Conservation (phyloP, 768 basidiomycete genomes). For the Asterophora lycoperdoides region DNA sequence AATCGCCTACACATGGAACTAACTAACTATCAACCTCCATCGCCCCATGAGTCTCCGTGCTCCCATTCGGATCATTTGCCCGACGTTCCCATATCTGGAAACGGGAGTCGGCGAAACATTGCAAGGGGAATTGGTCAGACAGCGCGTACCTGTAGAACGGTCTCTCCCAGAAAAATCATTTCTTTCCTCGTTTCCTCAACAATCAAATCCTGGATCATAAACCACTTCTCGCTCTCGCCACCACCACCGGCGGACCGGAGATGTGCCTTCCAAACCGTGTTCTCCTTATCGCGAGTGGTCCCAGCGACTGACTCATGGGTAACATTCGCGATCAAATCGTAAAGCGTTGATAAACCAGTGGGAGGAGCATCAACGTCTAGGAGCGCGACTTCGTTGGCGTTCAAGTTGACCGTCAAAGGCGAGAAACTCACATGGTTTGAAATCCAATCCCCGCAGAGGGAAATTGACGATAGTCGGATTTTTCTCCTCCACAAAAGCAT, state of each 20-base stretch:
- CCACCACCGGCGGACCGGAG: slow-evolving; percentile 71
- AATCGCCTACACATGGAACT: slow-evolving; percentile 13
- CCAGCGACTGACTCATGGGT: slow-evolving; percentile 93
- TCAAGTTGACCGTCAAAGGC: slow-evolving; percentile 16
- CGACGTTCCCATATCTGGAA: slow-evolving; percentile 64
- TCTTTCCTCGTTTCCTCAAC: slow-evolving; percentile 96
- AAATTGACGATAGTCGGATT: slow-evolving; percentile 99
- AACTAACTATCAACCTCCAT: slow-evolving; percentile 30
- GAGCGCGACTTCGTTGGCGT: slow-evolving; percentile 20
- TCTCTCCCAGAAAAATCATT: slow-evolving; percentile 97
- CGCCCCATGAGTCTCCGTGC: slow-evolving; percentile 17
- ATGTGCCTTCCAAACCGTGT: slow-evolving; percentile 91
- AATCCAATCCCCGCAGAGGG: slow-evolving; percentile 88
- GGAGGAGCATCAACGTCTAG: slow-evolving; percentile 76
- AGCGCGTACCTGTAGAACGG: slow-evolving; percentile 78
- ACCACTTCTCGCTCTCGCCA: slow-evolving; percentile 89
- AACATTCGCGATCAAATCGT: slow-evolving; percentile 95
- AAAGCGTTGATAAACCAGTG: slow-evolving; percentile 59
- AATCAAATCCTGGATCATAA: slow-evolving; percentile 92
- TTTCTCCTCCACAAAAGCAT: slow-evolving; percentile 95
- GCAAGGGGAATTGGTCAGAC: slow-evolving; percentile 1
- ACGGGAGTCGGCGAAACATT: slow-evolving; percentile 12
- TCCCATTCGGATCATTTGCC: slow-evolving; percentile 23
- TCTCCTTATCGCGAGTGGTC: slow-evolving; percentile 90
- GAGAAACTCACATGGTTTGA: slow-evolving; percentile 73